These are phyloP conservation scores for Fusarium pseudograminearum DNA, from an alignment of 2,329 filamentous ascomycete species.

Conservation along the genomic window DNA sequence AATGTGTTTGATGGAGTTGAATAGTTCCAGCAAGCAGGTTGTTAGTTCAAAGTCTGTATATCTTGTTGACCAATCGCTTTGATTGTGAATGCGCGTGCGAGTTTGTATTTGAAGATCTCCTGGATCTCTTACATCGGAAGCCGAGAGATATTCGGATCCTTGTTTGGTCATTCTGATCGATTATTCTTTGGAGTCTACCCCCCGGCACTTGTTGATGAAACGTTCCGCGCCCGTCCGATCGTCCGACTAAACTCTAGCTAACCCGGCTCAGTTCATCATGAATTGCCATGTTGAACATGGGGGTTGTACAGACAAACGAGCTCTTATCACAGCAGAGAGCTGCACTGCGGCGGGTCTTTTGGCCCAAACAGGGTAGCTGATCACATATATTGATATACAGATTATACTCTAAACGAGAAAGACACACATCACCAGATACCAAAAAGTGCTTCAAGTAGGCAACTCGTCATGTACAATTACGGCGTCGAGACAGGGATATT, in stretches of 20 bases:
- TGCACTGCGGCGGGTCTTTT: constrained; percentile 17
- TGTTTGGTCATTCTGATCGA: background rate
- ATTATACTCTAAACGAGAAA: background rate
- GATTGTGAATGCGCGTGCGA: constrained; percentile 6
- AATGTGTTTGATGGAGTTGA: background rate
- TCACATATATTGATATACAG: background rate
- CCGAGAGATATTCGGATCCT: constrained; percentile 8
- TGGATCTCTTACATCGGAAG: background rate
- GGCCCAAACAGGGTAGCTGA: constrained; percentile 16
- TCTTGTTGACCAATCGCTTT: background rate
- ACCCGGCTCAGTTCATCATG: background rate
- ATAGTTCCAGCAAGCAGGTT: background rate
- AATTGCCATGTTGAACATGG: background rate
- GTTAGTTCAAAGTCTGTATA: background rate
- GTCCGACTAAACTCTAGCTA: background rate
- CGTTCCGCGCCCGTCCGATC: constrained; percentile 10
- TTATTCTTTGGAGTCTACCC: background rate
- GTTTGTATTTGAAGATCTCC: background rate
- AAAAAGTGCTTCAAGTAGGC: constrained; percentile 5
- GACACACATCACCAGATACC: constrained; percentile 9
- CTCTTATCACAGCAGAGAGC: background rate
- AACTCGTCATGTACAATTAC: constrained; percentile 40
- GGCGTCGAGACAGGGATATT: constrained; percentile 31
- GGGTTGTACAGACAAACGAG: background rate
- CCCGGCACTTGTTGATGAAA: constrained; percentile 21